A percentile compares a stretch with the other conserved stretches of the same genome.
Conservation (phyloP, 495 filamentous ascomycete genomes). For the Penicillium psychrofluorescens region DNA sequence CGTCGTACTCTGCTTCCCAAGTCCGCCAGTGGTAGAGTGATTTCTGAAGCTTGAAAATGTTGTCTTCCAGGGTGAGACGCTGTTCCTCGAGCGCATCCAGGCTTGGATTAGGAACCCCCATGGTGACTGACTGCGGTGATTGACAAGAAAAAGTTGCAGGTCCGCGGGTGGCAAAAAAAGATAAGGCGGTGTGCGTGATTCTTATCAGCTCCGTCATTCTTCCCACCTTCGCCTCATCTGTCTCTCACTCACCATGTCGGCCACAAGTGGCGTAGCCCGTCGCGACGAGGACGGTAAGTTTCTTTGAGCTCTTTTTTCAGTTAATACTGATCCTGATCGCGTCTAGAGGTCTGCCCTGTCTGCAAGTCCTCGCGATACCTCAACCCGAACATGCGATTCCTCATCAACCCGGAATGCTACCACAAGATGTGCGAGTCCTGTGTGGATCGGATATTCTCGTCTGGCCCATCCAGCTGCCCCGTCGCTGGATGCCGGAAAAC, state of each 20-base stretch:
- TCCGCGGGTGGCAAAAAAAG: conserved; percentile 8
- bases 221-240: conserved; percentile 3
- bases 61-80: conserved; percentile 65
- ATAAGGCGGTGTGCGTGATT: conserved; percentile 2
- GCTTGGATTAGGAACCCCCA: conserved; percentile 26
- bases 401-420: conserved; percentile 97
- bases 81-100: conserved; percentile 60
- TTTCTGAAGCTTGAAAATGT: conserved; percentile 63
- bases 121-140: conserved; percentile 2
- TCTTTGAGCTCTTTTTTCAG: neutral
- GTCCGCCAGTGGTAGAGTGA: conserved; percentile 81
- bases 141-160: neutral
- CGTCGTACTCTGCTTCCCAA: conserved; percentile 87
- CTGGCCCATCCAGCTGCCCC: conserved; percentile 83
- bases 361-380: conserved; percentile 95
- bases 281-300: conserved; percentile 47
- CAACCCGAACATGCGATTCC: conserved; percentile 86
- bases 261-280: conserved; percentile 27
- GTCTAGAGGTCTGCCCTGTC: conserved; percentile 80
- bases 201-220: conserved; percentile 10
- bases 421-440: conserved; percentile 96
- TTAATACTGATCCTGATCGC: no score
- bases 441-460: conserved; percentile 88
- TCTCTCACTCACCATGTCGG: conserved; percentile 21
- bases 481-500: conserved; percentile 81